Conservation (phyloP, 2,329 filamentous ascomycete species). For the Trichoderma citrinoviride region DNA sequence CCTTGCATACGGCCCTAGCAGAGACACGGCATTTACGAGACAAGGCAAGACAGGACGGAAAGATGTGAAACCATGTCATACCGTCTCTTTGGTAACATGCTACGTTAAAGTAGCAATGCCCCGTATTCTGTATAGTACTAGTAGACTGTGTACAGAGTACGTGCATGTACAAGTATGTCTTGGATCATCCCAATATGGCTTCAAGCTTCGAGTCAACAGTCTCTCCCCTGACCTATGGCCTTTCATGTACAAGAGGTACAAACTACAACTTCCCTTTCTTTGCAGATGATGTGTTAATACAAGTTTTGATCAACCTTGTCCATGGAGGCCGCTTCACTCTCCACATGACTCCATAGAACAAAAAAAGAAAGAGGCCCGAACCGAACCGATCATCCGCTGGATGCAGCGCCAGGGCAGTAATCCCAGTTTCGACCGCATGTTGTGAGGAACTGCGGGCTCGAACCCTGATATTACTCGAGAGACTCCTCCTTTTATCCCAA, state of each 20-base stretch:
- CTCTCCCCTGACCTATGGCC: too few relatives aligned
- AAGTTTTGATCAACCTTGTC: too few relatives aligned
- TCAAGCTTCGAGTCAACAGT: neutral
- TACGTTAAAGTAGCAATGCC: too few relatives aligned
- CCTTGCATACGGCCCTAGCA: neutral
- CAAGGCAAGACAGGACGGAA: neutral
- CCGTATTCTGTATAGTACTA: too few relatives aligned
- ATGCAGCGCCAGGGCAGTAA: neutral
- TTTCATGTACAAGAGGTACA: too few relatives aligned
- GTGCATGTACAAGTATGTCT: neutral
- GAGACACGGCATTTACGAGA: neutral
- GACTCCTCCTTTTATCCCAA: too few relatives aligned
- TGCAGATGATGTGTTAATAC: too few relatives aligned
- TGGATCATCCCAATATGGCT: neutral
- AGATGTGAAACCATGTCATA: neutral
- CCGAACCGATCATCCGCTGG: neutral
- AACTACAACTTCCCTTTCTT: too few relatives aligned
- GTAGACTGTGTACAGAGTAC: too few relatives aligned
- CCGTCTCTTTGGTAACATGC: neutral
- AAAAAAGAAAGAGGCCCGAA: neutral
- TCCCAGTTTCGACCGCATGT: neutral
- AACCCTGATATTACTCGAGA: too few relatives aligned
- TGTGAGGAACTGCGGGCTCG: neutral
- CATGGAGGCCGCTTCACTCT: neutral
- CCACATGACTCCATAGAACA: neutral